phyloP scores from a whole-genome alignment of 2,329 filamentous ascomycete species.

The Neonectria faginata region DNA sequence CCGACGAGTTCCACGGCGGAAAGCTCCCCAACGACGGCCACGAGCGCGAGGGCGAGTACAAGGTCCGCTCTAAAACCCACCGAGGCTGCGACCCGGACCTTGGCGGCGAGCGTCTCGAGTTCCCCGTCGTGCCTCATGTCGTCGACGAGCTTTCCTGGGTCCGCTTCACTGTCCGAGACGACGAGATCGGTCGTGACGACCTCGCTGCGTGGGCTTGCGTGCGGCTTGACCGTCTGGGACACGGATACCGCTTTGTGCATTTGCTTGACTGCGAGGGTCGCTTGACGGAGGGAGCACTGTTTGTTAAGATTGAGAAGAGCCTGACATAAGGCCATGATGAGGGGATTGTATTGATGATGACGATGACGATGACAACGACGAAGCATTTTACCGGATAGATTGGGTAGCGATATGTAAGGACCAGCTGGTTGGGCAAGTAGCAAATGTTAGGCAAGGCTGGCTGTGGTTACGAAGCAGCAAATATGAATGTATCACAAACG shows the following conservation, averaged over 20 bases:
- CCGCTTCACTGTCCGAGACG: conserved; percentile 88
- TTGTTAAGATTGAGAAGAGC: conserved; percentile 79
- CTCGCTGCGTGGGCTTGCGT: conserved; percentile 91
- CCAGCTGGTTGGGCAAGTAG: not conserved
- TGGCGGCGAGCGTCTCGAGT: conserved; percentile 66
- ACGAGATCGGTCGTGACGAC: conserved; percentile 82
- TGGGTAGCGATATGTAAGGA: not conserved
- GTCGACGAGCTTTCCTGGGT: conserved; percentile 79
- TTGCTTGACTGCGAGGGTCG: conserved; percentile 77
- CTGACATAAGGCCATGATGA: conserved; percentile 35
- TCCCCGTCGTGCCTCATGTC: conserved; percentile 66
- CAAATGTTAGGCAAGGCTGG: not conserved
- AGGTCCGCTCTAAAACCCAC: conserved; percentile 69
- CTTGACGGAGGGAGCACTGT: conserved; percentile 73
- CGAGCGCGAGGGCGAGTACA: conserved; percentile 60
- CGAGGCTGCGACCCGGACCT: conserved; percentile 74
- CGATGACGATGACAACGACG: conserved; percentile 11
- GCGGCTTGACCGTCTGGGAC: conserved; percentile 80
- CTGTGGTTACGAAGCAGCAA: not conserved
- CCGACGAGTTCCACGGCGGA: conserved; percentile 56
- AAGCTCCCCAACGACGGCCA: conserved; percentile 54
- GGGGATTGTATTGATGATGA: conserved; percentile 1
- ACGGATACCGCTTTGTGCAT: conserved; percentile 82
- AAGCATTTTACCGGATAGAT: not conserved
- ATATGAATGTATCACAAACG: not conserved